Evolutionary conservation across 805 yeast genomes (phyloP), one percentile per base, ranked within the genome.

Genomic region (Suhomyces xylopsoci): DNA sequence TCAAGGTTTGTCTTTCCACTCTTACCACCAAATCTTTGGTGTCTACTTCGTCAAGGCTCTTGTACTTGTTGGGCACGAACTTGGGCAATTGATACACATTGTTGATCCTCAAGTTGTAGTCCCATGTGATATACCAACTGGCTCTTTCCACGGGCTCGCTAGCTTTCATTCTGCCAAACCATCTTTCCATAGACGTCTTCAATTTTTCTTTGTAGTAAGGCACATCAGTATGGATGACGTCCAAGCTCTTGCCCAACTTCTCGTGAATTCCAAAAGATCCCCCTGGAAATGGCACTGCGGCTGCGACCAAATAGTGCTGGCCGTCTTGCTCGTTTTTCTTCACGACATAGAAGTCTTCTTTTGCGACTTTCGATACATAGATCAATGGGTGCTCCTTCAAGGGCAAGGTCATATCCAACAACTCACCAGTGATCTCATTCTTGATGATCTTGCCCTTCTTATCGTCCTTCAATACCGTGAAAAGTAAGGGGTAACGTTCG

Each of bases 281-380:
- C 47, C 92, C 92, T 3, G 91, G 90, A 65, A 86, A 85, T 5
- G 90, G 90, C 38, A 86, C 91, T 1, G 87, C 90, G 4, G 88
- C 90, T 1, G 89, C 92, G 36, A 77, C 79, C 50, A 86, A 70
- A 64, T 86, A 83, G 65, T 86, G 90, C 44, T 63, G 60, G 2
- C 82, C 88, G 52, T 70, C 76, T 57, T 82, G 80, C 0, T 72
- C 78, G 55, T 81, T 78, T 60, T 83, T 79, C 62, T 73, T 63
- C 45, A 84, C 90, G 38, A 86, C 55, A 62, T 85, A 87, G 62
- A 86, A 87, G 66, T 86, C 92, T 62, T 86, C 92, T 63, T 86
- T 86, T 43, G 90, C 90, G 78, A 86, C 77, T 59, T 84, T 84
- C 28, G 87, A 78, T 22, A 82, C 83, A 55, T 81, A 81, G 20